Percentiles rank a stretch among this genome's conserved stretches.
Evolutionary conservation across 1,284 basidiomycete species (phyloP).

Genomic region (Apiotrichum brassicae): DNA sequence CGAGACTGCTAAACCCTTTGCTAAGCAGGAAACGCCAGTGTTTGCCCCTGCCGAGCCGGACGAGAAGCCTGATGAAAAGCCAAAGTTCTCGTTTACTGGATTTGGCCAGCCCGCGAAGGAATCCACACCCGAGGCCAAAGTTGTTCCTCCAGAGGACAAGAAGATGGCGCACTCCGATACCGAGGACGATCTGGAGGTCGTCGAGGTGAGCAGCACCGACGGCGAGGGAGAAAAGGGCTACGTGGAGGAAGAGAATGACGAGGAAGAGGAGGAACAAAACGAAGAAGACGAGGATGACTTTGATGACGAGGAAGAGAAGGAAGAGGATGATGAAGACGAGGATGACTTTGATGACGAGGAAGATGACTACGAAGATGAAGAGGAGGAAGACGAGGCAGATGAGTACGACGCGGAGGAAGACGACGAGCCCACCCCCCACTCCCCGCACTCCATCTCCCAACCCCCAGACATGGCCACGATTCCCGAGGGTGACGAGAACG

Average conservation of each 20-base stretch:
- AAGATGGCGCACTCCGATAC: too few species aligned
- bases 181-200: background rate
- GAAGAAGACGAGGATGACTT: slow-evolving; percentile 17
- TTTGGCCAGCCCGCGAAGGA: too few species aligned
- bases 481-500: slow-evolving; percentile 22
- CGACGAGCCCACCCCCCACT: slow-evolving; percentile 5
- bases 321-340: slow-evolving; percentile 19
- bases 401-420: slow-evolving; percentile 19
- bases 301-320: slow-evolving; percentile 19
- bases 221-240: slow-evolving; percentile 1
- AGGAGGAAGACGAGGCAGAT: slow-evolving; percentile 17
- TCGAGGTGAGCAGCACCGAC: background rate
- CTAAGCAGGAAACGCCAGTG: background rate
- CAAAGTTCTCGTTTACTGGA: too few species aligned
- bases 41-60: background rate
- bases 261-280: slow-evolving; percentile 20
- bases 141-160: too few species aligned
- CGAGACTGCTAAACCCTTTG: background rate
- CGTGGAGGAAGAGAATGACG: slow-evolving; percentile 18
- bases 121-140: too few species aligned
- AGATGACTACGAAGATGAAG: slow-evolving; percentile 17
- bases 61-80: too few species aligned
- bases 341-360: slow-evolving; percentile 19
- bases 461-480: slow-evolving; percentile 31
- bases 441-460: slow-evolving; percentile 15